phyloP scores from a whole-genome alignment of 192 early-diverging fungal species.

The Diversispora eburnea region DNA sequence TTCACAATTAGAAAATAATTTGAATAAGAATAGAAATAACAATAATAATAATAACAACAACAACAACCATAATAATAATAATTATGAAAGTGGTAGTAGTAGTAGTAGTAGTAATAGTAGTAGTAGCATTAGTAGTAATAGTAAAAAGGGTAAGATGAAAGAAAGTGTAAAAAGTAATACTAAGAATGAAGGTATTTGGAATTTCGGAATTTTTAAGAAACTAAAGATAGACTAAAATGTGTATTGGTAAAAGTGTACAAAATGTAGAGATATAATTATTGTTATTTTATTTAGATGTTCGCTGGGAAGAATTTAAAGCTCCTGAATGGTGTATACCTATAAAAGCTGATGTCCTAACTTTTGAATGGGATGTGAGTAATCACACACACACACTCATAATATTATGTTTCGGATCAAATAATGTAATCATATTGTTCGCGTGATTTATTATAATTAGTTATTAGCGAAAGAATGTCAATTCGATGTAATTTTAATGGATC shows the following conservation, averaged over 20 bases:
- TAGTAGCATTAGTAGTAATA: slow-evolving; percentile 24
- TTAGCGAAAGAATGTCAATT: slow-evolving; percentile 83
- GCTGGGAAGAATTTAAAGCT: slow-evolving; percentile 78
- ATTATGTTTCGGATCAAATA: background rate
- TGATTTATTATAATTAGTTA: slow-evolving; percentile 34
- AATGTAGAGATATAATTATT: background rate
- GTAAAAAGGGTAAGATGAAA: slow-evolving; percentile 24
- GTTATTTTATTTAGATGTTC: slow-evolving; percentile 6
- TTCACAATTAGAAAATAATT: slow-evolving; percentile 46
- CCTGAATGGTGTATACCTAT: slow-evolving; percentile 94
- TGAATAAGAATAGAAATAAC: slow-evolving; percentile 16
- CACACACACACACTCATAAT: background rate
- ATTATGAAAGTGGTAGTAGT: slow-evolving; percentile 31
- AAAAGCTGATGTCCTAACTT: slow-evolving; percentile 92
- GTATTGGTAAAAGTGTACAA: slow-evolving; percentile 33
- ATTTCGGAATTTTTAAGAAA: background rate
- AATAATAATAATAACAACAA: slow-evolving; percentile 24
- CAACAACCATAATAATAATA: slow-evolving; percentile 26
- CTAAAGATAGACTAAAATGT: background rate
- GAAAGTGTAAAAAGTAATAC: slow-evolving; percentile 6
- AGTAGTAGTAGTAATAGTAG: background rate
- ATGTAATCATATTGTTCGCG: background rate
- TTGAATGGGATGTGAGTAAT: slow-evolving; percentile 81
- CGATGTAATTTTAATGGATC: slow-evolving; percentile 92
- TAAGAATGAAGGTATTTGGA: background rate